Percentiles rank a stretch among this genome's conserved stretches.
Evolutionary conservation across 2,329 filamentous ascomycete species (phyloP).

Genomic region (Scedosporium boydii): DNA sequence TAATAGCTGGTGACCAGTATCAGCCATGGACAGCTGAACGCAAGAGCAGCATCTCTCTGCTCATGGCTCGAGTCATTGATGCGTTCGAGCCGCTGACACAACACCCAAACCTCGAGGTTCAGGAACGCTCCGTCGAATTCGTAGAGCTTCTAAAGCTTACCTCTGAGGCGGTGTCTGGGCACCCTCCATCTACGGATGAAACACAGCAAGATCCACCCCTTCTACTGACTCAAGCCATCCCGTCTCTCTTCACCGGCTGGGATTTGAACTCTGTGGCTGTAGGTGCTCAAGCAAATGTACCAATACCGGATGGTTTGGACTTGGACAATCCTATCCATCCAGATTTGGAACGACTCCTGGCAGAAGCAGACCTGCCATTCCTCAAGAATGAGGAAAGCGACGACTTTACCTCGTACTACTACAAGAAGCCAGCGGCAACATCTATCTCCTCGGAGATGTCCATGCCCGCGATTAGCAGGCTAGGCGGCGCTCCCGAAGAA

Average conservation of each 20-base stretch:
- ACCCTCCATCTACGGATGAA: conserved; percentile 46
- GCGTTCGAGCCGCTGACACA: conserved; percentile 69
- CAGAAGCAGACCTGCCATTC: conserved; percentile 40
- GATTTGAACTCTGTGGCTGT: conserved; percentile 86
- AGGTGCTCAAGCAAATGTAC: conserved; percentile 78
- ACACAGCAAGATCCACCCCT: conserved; percentile 61
- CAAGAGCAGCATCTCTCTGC: conserved; percentile 64
- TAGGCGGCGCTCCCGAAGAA: conserved; percentile 42
- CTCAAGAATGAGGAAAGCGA: conserved; percentile 46
- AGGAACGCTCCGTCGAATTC: conserved; percentile 89
- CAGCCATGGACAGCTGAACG: conserved; percentile 62
- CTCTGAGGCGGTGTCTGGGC: conserved; percentile 66
- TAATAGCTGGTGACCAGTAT: conserved; percentile 55
- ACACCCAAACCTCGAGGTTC: conserved; percentile 85
- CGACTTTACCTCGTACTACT: conserved; percentile 60
- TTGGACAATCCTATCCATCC: conserved; percentile 75
- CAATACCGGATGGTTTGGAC: conserved; percentile 64
- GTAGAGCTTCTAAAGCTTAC: conserved; percentile 81
- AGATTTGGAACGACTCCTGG: conserved; percentile 59
- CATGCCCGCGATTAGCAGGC: conserved; percentile 42
- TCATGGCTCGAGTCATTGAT: conserved; percentile 74
- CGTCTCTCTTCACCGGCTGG: conserved; percentile 74
- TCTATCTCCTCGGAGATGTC: conserved; percentile 40
- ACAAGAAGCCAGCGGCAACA: conserved; percentile 41
- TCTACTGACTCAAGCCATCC: conserved; percentile 82